Conservation (phyloP, 2,329 filamentous ascomycete species). For the Paramyrothecium sp. region DNA sequence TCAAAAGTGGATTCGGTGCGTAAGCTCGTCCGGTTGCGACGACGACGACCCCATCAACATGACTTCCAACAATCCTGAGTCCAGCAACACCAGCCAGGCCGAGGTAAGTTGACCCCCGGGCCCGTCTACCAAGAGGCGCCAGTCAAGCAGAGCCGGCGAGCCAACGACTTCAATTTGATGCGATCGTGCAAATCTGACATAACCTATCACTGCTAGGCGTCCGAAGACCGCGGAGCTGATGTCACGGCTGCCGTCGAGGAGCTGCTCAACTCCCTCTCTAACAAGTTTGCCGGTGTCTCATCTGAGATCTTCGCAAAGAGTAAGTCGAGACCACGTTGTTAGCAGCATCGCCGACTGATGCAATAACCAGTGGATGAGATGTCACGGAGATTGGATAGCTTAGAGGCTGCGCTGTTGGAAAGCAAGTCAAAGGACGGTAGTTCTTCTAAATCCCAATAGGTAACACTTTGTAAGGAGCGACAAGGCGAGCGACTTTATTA, state of each 20-base stretch:
- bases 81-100: conserved; percentile 25
- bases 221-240: conserved; percentile 56
- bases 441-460: conserved; percentile 29
- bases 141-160: background rate
- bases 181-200: background rate
- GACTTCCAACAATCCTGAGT: conserved; percentile 35
- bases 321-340: conserved; percentile 40
- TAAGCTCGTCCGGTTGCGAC: background rate
- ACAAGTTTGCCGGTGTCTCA: conserved; percentile 82
- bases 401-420: conserved; percentile 71
- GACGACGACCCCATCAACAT: conserved; percentile 19
- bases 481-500: too few species aligned
- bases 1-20: background rate
- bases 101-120: conserved; percentile 26
- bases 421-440: conserved; percentile 45
- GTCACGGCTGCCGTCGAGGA: conserved; percentile 82
- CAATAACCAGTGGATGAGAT: conserved; percentile 82
- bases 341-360: conserved; percentile 8
- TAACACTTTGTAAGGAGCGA: too few species aligned
- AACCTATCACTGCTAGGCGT: conserved; percentile 31
- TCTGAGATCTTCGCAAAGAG: conserved; percentile 87
- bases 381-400: conserved; percentile 78
- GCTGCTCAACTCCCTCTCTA: conserved; percentile 77
- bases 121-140: background rate
- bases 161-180: background rate